Evolutionary conservation across 2,329 filamentous ascomycete genomes (phyloP).

Genomic region (Boeremia lycopersici): DNA sequence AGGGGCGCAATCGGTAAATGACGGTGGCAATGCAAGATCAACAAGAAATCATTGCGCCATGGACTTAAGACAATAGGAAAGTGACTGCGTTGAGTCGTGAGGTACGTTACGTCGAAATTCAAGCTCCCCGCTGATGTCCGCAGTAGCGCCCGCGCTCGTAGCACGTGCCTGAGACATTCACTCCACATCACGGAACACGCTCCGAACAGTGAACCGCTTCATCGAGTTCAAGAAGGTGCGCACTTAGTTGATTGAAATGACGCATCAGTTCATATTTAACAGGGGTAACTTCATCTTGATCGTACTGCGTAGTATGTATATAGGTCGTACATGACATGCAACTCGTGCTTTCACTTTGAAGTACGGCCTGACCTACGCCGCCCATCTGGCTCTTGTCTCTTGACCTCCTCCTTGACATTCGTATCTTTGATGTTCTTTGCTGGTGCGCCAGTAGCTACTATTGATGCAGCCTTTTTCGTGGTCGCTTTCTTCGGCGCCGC

Average conservation of each 20-base stretch:
- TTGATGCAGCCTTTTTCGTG: background rate
- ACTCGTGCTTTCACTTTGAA: slow-evolving; percentile 12
- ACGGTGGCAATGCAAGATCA: slow-evolving; percentile 2
- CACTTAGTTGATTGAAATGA: too few relatives aligned
- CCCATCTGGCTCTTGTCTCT: slow-evolving; percentile 22
- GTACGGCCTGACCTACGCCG: slow-evolving; percentile 34
- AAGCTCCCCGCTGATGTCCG: slow-evolving; percentile 20
- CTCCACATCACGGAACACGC: background rate
- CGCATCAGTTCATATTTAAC: too few relatives aligned
- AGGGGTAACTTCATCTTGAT: background rate
- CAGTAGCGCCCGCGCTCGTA: slow-evolving; percentile 26
- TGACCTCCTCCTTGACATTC: slow-evolving; percentile 8
- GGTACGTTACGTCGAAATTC: slow-evolving; percentile 37
- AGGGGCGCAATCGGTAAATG: background rate
- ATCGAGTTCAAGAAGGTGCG: too few relatives aligned
- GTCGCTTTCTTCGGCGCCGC: background rate
- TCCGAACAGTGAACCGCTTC: background rate
- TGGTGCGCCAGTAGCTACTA: slow-evolving; percentile 15
- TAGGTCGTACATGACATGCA: background rate
- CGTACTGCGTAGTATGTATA: background rate
- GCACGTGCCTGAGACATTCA: slow-evolving; percentile 27
- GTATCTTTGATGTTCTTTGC: slow-evolving; percentile 21
- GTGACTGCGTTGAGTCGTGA: slow-evolving; percentile 12
- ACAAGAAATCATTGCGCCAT: slow-evolving; percentile 11
- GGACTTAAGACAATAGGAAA: slow-evolving; percentile 5